Evolutionary conservation across 2,329 filamentous ascomycete species (phyloP).

Genomic region (Colletotrichum godetiae): DNA sequence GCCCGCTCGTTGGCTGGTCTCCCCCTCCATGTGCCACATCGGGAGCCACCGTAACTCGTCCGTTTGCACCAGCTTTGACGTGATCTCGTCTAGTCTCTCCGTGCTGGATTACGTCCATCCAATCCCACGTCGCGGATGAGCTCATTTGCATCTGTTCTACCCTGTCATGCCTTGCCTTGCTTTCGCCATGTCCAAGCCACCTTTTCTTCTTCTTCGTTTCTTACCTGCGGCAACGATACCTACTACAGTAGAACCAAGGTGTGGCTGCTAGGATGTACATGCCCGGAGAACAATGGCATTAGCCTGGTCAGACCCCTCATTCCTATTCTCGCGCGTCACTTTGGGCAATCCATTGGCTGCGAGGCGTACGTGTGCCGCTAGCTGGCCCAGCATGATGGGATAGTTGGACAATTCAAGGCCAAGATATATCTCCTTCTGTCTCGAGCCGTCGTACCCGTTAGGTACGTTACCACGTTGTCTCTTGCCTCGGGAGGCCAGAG

Average conservation of each 20-base stretch:
- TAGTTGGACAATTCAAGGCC: constrained; percentile 1
- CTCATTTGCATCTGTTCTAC: background rate
- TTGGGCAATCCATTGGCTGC: background rate
- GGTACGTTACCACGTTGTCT: background rate
- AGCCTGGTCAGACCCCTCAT: background rate
- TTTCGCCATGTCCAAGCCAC: constrained; percentile 2
- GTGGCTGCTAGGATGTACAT: constrained; percentile 2
- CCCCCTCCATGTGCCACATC: constrained; percentile 6
- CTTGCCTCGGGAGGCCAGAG: background rate
- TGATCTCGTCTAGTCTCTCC: constrained; percentile 3
- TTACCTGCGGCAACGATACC: background rate
- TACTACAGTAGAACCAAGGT: background rate
- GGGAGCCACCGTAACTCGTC: constrained; percentile 8
- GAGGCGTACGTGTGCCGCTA: background rate
- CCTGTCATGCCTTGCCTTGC: constrained; percentile 13
- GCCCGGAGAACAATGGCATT: background rate
- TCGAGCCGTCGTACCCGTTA: constrained; percentile 19
- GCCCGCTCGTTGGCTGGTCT: constrained; percentile 10
- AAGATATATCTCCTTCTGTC: constrained; percentile 8
- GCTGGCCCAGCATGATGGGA: background rate
- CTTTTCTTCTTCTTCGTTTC: background rate
- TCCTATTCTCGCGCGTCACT: background rate
- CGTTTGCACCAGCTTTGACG: constrained; percentile 27
- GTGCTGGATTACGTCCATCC: background rate
- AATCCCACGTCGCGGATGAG: background rate